Conservation (phyloP, 495 filamentous ascomycete species). For the Usnea hakonensis region DNA sequence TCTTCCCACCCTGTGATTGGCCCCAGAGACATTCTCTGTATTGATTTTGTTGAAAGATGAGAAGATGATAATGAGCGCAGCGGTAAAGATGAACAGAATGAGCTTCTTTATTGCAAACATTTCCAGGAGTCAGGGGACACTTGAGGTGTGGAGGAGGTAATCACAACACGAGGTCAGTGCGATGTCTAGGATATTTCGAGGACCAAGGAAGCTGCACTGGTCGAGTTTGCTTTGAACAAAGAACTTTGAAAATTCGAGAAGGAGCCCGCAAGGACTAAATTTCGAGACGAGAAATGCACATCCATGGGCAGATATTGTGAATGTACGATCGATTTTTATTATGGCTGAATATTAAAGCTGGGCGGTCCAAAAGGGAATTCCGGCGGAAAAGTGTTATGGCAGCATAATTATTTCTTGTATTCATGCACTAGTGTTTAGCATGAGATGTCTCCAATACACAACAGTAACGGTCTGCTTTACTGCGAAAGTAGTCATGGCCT, state of each 20-base stretch:
- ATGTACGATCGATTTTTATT: not conserved
- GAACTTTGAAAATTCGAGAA: not conserved
- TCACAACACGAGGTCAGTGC: not conserved
- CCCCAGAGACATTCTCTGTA: not conserved
- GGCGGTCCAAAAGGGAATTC: not conserved
- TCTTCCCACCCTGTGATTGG: not conserved
- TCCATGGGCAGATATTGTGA: not conserved
- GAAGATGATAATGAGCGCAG: not conserved
- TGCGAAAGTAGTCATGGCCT: not conserved
- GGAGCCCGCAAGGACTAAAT: not conserved
- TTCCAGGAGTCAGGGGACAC: not conserved
- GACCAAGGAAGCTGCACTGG: not conserved
- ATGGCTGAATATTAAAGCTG: not conserved
- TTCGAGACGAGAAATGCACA: not conserved
- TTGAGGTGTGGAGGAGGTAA: not conserved
- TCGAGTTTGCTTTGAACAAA: not conserved
- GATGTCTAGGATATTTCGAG: not conserved
- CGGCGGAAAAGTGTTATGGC: not conserved
- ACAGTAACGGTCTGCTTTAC: not conserved
- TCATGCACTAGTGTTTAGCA: not conserved
- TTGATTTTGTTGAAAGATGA: constrained; percentile 4
- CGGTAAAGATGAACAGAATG: not conserved
- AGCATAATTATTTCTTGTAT: not conserved
- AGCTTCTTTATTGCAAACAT: constrained; percentile 7
- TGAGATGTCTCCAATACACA: not conserved